Evolutionary conservation across 1,284 basidiomycete species (phyloP), one percentile per base, ranked within the genome.

Genomic region (Malassezia furfur): DNA sequence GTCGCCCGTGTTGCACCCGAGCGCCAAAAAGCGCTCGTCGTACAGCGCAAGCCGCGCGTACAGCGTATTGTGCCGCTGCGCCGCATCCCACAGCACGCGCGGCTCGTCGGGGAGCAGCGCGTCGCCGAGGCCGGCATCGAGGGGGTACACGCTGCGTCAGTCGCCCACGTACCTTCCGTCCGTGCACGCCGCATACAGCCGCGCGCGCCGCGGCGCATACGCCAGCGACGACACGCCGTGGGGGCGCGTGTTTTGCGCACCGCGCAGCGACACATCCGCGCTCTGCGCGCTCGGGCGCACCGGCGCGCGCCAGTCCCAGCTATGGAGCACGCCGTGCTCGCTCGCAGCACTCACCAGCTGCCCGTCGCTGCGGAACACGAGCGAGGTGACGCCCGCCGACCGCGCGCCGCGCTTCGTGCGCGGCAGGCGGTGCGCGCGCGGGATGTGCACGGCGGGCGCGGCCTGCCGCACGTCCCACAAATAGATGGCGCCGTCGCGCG

Each of bases 161-260:
- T 7, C 66, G 64, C 39, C 65, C 54, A n/a, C 38, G 38, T 11
- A 40, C n/a, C 47, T 44, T 22, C 70, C 71, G 17, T 72, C 68
- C 0, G 71, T 74, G 25, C 65, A 69, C 10, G 71, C 62, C 19
- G 64, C 66, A 50, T 61, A 68, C 11, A 68, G 48, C 4, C 51
- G 56, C 5, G 17, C 22, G 15, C 50, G 55, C 15, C 54, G 58
- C 15, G 61, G 31, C 1, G 61, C 62, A 1, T 61, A 54, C 17
- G 63, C 54, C 40, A 74, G 59, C 40, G 65, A 64, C 22, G 70
- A 71, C 2, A 74, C 45, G 35, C 71, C 71, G 37, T 74, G 71
- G 6, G 68, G 38, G 28, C 71, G 60, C 5, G 51, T 52, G 25
- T 57, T 55, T 19, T 45, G 21, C 11, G 57, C 44, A 17, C 44